These are phyloP conservation scores for Picochlorum sp. DNA, from an alignment of 139 green algal genomes.

Conservation along the genomic window DNA sequence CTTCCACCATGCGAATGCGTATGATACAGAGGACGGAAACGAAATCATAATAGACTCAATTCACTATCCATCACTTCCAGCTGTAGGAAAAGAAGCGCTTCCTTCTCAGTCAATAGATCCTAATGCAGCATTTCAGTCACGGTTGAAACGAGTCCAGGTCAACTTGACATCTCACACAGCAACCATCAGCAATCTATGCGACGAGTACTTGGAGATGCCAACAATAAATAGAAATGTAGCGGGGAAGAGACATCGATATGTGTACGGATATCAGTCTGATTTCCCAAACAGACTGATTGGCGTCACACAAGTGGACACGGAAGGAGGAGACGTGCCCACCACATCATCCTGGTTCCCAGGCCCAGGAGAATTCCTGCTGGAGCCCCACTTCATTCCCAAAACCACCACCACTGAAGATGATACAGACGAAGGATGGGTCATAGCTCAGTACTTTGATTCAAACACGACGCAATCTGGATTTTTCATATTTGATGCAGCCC, in stretches of 20 bases:
- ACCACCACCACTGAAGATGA: background rate
- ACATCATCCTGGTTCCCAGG: conserved; percentile 20
- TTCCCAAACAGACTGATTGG: conserved; percentile 21
- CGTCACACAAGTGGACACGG: conserved; percentile 19
- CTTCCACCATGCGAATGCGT: conserved; percentile 75
- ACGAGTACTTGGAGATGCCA: conserved; percentile 52
- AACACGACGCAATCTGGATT: conserved; percentile 12
- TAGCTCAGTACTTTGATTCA: conserved; percentile 52
- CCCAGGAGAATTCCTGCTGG: conserved; percentile 29
- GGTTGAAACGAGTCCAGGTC: conserved; percentile 38
- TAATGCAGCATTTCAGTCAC: conserved; percentile 32
- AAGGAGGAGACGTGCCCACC: conserved; percentile 21
- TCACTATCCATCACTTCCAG: conserved; percentile 35
- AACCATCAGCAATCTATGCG: conserved; percentile 3
- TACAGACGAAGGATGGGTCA: conserved; percentile 58
- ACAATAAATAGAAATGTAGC: conserved; percentile 15
- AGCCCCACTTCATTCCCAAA: conserved; percentile 62
- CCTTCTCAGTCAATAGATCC: conserved; percentile 19
- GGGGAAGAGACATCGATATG: conserved; percentile 20
- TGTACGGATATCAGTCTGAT: conserved; percentile 32
- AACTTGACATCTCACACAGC: conserved; percentile 22
- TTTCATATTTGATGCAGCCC: conserved; percentile 41
- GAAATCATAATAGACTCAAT: conserved; percentile 43
- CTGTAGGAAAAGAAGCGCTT: conserved; percentile 20
- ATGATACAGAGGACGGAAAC: conserved; percentile 21